Base-by-base conservation (phyloP, 108 stramenopile genomes). In the Poteriospumella lacustris region DNA sequence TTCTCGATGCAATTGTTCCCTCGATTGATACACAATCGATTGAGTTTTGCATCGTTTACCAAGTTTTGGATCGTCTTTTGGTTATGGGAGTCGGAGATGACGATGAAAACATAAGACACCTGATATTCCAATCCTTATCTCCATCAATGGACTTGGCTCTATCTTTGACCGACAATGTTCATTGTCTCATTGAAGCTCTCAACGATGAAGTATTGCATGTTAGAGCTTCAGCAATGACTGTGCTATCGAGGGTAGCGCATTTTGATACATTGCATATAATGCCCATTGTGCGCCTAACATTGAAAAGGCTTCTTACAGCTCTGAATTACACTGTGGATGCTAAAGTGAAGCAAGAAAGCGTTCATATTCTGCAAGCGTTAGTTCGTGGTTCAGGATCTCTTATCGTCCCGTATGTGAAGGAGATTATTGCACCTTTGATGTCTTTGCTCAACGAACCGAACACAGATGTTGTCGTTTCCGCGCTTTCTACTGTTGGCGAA, bases 201-300 rank as follows among this genome's bases (percentile, higher is more conserved):
- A 73, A 73, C 36, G 70, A 73, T 38, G 70, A 73, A 3, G 3
- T 5, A 5, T 38, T 73, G 3, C 9, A 42, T 38, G 70, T 73
- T 12, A n/a, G 70, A 5, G 9, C 33, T 26, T 24, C 70, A 5
- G 36, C 70, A 42, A 73, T 73, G 70, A 52, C 70, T 3, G 33
- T 73, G 9, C 31, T 73, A 3, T 3, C 12, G 26, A n/a, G 70
- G 3, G 70, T 73, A 36, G 70, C 70, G 5, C 70, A 73, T 24
- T 73, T 33, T 73, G 70, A 73, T 24, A 12, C 33, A 52, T 44
- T 73, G 70, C 70, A 73, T 73, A 56, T 73, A 39, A 73, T 73
- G 70, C 70, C 70, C 12, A 44, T 73, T 34, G 33, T 73, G 28
- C 70, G 70, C 12, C 42, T 73, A 34, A 73, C 24, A 5, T 5